These are phyloP conservation scores for Penicillium sp. DNA, from an alignment of 2,329 filamentous ascomycete genomes.

Conservation along the genomic window DNA sequence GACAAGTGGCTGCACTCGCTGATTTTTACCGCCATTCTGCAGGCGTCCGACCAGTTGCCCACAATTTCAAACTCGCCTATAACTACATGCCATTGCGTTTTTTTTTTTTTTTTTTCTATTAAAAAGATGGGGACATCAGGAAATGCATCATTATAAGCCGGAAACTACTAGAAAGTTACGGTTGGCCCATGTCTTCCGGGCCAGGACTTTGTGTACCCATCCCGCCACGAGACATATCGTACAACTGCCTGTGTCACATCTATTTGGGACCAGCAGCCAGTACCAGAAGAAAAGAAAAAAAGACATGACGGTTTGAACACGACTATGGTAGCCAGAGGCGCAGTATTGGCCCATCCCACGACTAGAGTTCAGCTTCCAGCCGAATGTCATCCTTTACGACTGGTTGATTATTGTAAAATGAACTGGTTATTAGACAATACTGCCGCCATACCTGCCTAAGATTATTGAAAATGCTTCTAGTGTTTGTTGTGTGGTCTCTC, in stretches of 20 bases:
- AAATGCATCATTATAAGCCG: neutral
- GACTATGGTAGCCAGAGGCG: neutral
- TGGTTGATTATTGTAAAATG: neutral
- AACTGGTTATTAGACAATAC: neutral
- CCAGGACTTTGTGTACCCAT: neutral
- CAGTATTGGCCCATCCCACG: neutral
- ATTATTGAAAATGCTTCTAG: neutral
- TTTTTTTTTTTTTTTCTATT: neutral
- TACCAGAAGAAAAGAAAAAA: too few species aligned
- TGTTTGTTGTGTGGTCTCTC: neutral
- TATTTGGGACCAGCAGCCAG: neutral
- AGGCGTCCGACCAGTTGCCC: neutral
- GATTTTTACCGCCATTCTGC: too few species aligned
- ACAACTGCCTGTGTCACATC: neutral
- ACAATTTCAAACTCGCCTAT: neutral
- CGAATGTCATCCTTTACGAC: neutral
- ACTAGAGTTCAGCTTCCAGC: neutral
- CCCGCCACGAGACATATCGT: neutral
- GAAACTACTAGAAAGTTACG: neutral
- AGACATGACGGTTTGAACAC: neutral
- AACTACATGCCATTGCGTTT: neutral
- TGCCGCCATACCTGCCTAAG: neutral
- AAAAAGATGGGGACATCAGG: neutral
- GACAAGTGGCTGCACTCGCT: neutral
- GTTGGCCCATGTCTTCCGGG: neutral